Percentiles rank a stretch among this genome's conserved stretches.
These are phyloP conservation scores for Scutellaria barbata DNA, from an alignment of 257 asterid species.

Conservation along the genomic window DNA sequence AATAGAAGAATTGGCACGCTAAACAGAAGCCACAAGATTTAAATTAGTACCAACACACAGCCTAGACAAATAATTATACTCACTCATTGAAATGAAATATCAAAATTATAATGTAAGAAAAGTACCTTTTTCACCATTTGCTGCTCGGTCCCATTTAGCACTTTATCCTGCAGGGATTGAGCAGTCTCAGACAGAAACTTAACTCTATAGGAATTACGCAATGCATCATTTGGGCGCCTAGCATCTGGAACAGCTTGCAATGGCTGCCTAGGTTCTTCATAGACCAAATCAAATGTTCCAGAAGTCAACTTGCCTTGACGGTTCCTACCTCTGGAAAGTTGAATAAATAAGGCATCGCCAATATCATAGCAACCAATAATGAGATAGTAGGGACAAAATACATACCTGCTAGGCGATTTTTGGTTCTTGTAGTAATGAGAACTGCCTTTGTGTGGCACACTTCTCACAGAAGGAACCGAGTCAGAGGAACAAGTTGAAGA, in stretches of 20 bases:
- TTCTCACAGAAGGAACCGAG: constrained; percentile 69
- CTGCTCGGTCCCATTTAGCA: constrained; percentile 41
- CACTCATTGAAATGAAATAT: constrained; percentile 6
- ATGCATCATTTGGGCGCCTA: constrained; percentile 40
- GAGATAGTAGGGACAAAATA: neutral
- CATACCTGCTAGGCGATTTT: constrained; percentile 68
- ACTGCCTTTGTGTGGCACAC: constrained; percentile 45
- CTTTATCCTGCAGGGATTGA: constrained; percentile 45
- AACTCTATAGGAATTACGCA: constrained; percentile 41
- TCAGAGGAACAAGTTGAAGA: constrained; percentile 94
- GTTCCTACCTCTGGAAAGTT: constrained; percentile 57
- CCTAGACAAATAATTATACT: constrained; percentile 1
- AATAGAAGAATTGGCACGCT: neutral
- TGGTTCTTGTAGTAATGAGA: constrained; percentile 45
- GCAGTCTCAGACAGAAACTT: constrained; percentile 45
- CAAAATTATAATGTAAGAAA: constrained; percentile 28
- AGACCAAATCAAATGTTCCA: constrained; percentile 51
- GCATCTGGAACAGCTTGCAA: constrained; percentile 50
- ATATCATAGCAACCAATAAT: neutral
- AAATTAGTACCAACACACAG: constrained; percentile 1
- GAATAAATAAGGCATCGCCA: constrained; percentile 30
- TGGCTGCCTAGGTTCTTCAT: constrained; percentile 50
- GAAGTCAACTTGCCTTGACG: constrained; percentile 51
- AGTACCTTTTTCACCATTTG: constrained; percentile 51
- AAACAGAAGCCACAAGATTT: neutral